Evolutionary conservation across 1,284 basidiomycete species (phyloP).

Genomic region (Chiua sp.): DNA sequence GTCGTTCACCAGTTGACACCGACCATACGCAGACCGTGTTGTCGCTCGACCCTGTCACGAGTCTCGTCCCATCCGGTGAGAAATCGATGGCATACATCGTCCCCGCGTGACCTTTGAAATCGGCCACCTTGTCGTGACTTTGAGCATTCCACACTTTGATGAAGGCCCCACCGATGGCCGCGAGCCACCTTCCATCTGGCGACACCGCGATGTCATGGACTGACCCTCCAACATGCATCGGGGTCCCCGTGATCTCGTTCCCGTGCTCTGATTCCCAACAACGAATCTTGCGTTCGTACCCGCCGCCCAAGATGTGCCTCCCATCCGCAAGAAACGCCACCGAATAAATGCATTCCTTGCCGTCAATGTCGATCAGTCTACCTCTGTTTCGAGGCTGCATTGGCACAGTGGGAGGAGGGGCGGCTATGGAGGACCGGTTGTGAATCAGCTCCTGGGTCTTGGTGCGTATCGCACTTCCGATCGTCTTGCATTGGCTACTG

Average conservation of each 20-base stretch:
- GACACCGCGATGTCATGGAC: slow-evolving; percentile 5
- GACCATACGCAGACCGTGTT: slow-evolving; percentile 12
- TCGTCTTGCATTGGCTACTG: no score
- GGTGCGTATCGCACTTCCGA: no score
- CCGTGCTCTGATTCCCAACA: slow-evolving; percentile 6
- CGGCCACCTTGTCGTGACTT: slow-evolving; percentile 4
- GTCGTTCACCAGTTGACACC: slow-evolving; percentile 1
- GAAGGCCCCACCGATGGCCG: background rate
- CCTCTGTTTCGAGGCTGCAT: background rate
- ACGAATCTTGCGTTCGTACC: slow-evolving; percentile 8
- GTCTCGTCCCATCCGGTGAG: no score
- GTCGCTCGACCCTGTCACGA: background rate
- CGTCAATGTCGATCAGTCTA: slow-evolving; percentile 2
- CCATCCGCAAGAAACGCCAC: slow-evolving; percentile 6
- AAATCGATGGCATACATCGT: no score
- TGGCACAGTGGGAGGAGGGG: no score
- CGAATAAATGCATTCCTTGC: slow-evolving; percentile 11
- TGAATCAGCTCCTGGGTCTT: no score
- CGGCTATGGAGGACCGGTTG: no score
- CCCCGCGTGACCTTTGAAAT: slow-evolving; percentile 4
- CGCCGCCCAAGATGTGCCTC: slow-evolving; percentile 7
- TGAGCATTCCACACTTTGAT: slow-evolving; percentile 12
- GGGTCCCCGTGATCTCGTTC: background rate
- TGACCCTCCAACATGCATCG: slow-evolving; percentile 4
- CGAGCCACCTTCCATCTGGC: slow-evolving; percentile 1